Percentiles rank a stretch among this genome's conserved stretches.
phyloP scores from a whole-genome alignment of 2,329 filamentous ascomycete genomes.

The Claviceps arundinis region DNA sequence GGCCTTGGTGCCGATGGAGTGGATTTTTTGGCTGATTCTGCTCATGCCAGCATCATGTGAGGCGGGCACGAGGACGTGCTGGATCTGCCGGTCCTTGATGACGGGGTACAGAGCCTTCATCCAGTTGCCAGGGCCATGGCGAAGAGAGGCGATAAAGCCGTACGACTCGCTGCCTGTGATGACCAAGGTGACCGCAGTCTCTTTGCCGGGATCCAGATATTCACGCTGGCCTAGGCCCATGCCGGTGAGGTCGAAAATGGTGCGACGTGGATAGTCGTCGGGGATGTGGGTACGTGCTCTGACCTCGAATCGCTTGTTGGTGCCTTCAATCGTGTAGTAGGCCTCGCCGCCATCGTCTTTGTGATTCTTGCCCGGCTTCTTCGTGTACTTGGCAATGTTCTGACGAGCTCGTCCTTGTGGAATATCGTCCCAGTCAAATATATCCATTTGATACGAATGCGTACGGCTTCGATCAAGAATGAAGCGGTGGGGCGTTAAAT shows the following conservation, averaged over 20 bases:
- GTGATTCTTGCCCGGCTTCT: slow-evolving; percentile 6
- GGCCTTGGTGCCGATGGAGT: slow-evolving; percentile 19
- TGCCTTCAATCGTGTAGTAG: slow-evolving; percentile 18
- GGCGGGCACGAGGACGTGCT: slow-evolving; percentile 33
- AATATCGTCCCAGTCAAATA: slow-evolving; percentile 20
- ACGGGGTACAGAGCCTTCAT: slow-evolving; percentile 19
- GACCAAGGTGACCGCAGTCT: slow-evolving; percentile 19
- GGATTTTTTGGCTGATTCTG: slow-evolving; percentile 21
- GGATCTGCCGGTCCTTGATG: slow-evolving; percentile 25
- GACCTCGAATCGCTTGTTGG: slow-evolving; percentile 17
- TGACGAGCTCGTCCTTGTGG: slow-evolving; percentile 19
- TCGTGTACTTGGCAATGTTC: slow-evolving; percentile 16
- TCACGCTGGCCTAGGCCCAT: slow-evolving; percentile 22
- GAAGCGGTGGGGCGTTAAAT: slow-evolving; percentile 20
- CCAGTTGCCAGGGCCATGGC: slow-evolving; percentile 17
- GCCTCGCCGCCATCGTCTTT: slow-evolving; percentile 19
- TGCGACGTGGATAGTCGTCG: slow-evolving; percentile 12
- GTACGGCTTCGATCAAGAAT: slow-evolving; percentile 13
- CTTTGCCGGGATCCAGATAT: slow-evolving; percentile 18
- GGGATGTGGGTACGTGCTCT: slow-evolving; percentile 18
- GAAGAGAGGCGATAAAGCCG: slow-evolving; percentile 19
- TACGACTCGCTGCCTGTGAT: slow-evolving; percentile 21
- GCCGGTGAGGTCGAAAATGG: slow-evolving; percentile 17
- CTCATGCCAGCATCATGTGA: slow-evolving; percentile 37
- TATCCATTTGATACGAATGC: slow-evolving; percentile 19